Base-by-base conservation (phyloP, 495 filamentous ascomycete species). In the Hyaloscypha variabilis region DNA sequence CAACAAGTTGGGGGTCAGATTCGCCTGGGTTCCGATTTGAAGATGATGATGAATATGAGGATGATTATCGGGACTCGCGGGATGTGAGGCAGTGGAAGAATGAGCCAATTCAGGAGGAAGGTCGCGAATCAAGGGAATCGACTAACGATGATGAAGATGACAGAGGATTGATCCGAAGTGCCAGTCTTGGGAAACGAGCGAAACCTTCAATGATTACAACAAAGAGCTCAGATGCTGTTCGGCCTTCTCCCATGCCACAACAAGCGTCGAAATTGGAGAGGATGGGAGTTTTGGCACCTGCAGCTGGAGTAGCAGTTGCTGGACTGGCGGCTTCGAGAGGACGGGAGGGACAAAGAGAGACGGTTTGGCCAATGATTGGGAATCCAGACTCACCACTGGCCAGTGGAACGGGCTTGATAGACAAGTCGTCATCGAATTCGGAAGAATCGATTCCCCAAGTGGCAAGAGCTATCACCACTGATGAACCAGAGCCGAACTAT, bases 121-220 rank as follows among this genome's bases (percentile, higher is more conserved):
- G 71, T 62, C 63, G 77, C 51, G 60, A 76, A 46, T 79, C 78
- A 11, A 64, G 71, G 66, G 77, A 51, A 69, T 74, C 62, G 23
- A 79, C 78, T 36, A 81, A 80, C 23, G 87, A 88, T 50, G 81
- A 87, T 63, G 87, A n/a, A n/a, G n/a, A 91, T 57, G 82, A 86
- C 59, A 29, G 66, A 83, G 81, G 82, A 17, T 76, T 96, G 8
- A 90, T 97, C 6, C 80, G 93, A 69, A 89, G 86, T 71, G 93
- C 90, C 26, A 94, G 91, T 75, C 66, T 93, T 51, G 91, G 92
- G 19, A 90, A 89, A 71, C 83, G 86, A 69, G 87, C 86, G 8
- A 91, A 88, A 67, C 88, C 91, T 8, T 86, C 90, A 17, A 77
- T 95, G 69, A 86, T 91, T 30, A 88, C 80, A 6, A 88, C 91